Percentiles rank a stretch among this genome's conserved stretches.
Evolutionary conservation across 2,329 filamentous ascomycete species (phyloP).

Genomic region (Penicillium griseofulvum): DNA sequence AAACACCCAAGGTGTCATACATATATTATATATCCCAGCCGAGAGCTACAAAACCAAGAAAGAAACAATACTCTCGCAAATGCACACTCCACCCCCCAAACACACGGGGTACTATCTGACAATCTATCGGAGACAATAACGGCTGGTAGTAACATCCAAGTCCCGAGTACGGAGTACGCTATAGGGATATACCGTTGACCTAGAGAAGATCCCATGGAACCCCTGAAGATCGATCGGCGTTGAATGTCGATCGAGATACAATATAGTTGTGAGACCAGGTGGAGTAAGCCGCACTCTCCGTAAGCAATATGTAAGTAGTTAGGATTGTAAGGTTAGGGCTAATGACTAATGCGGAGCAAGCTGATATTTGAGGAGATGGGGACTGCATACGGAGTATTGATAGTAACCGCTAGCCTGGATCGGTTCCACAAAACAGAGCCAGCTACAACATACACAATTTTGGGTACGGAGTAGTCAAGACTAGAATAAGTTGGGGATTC

Average conservation of each 20-base stretch:
- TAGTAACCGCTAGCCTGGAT: neutral
- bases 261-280: conserved; percentile 5
- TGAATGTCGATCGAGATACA: conserved; percentile 3
- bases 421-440: neutral
- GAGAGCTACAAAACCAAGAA: neutral
- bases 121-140: neutral
- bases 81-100: neutral
- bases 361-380: neutral
- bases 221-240: conserved; percentile 14
- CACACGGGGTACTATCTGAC: neutral
- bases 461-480: neutral
- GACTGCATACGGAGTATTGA: neutral
- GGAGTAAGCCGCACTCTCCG: conserved; percentile 1
- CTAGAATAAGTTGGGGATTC: neutral
- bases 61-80: no score
- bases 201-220: conserved; percentile 7
- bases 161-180: neutral
- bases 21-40: neutral
- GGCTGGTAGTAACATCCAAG: neutral
- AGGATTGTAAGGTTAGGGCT: no score
- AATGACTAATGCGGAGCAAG: no score
- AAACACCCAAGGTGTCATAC: no score
- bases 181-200: neutral
- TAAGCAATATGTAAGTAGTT: neutral
- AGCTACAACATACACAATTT: no score